A percentile compares a stretch with the other conserved stretches of the same genome.
Conservation (phyloP, 108 stramenopile genomes). For the Aurantiochytrium sp. region DNA sequence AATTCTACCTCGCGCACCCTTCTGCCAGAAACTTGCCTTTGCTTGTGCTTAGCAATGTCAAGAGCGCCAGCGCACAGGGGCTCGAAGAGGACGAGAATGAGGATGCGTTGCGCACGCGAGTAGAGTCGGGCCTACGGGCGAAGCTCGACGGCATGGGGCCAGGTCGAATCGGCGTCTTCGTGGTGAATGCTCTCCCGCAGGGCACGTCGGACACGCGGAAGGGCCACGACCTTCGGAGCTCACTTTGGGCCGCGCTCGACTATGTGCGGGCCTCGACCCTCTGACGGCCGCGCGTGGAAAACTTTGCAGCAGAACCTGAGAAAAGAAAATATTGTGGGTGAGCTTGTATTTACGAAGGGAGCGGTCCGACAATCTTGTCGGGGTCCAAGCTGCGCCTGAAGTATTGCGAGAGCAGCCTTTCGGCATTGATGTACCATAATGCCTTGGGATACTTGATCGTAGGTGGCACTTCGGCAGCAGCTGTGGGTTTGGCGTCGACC, state of each 20-base stretch:
- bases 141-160: background rate
- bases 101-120: background rate
- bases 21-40: background rate
- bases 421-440: slow-evolving; percentile 4
- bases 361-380: background rate
- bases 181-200: background rate
- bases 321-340: too few species aligned
- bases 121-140: background rate
- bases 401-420: background rate
- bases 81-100: background rate
- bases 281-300: background rate
- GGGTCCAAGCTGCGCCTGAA: background rate
- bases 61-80: background rate
- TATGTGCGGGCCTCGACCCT: background rate
- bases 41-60: background rate
- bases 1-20: background rate
- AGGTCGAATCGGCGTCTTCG: background rate
- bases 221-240: background rate
- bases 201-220: background rate
- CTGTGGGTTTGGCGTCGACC: background rate
- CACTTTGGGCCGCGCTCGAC: background rate
- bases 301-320: too few species aligned
- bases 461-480: background rate
- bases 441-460: background rate
- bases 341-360: too few species aligned